These are phyloP conservation scores for Guyanaporus albipodus DNA, from an alignment of 768 basidiomycete species.

Conservation along the genomic window DNA sequence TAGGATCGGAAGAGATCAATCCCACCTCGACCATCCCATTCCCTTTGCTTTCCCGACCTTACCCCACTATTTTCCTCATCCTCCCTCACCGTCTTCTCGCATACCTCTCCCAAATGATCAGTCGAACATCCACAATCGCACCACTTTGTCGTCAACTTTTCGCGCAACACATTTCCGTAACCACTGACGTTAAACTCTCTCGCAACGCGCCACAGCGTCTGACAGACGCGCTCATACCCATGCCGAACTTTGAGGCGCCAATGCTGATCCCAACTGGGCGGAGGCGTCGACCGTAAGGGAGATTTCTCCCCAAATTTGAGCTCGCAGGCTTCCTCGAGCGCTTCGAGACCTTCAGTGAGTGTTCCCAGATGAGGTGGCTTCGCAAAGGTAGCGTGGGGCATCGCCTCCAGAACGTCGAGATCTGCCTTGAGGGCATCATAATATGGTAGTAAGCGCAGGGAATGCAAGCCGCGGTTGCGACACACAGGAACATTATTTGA, in stretches of 20 bases:
- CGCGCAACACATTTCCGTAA: conserved; percentile 63
- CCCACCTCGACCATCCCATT: conserved; percentile 71
- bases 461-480: conserved; percentile 61
- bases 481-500: conserved; percentile 69
- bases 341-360: conserved; percentile 52
- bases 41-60: conserved; percentile 61
- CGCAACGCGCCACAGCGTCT: conserved; percentile 68
- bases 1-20: not conserved
- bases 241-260: conserved; percentile 58
- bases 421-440: conserved; percentile 58
- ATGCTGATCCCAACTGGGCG: conserved; percentile 48
- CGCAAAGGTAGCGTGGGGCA: conserved; percentile 52
- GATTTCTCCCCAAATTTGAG: conserved; percentile 46
- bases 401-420: conserved; percentile 55
- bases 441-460: conserved; percentile 58
- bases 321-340: conserved; percentile 63
- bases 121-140: conserved; percentile 81
- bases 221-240: conserved; percentile 61
- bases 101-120: conserved; percentile 73
- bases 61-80: conserved; percentile 62
- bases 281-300: conserved; percentile 28
- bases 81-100: conserved; percentile 66
- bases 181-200: conserved; percentile 70
- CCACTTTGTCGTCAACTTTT: conserved; percentile 73
- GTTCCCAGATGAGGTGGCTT: conserved; percentile 66